These are phyloP conservation scores for Pythium aphanidermatum DNA, from an alignment of 352 stramenopile species.

Conservation along the genomic window DNA sequence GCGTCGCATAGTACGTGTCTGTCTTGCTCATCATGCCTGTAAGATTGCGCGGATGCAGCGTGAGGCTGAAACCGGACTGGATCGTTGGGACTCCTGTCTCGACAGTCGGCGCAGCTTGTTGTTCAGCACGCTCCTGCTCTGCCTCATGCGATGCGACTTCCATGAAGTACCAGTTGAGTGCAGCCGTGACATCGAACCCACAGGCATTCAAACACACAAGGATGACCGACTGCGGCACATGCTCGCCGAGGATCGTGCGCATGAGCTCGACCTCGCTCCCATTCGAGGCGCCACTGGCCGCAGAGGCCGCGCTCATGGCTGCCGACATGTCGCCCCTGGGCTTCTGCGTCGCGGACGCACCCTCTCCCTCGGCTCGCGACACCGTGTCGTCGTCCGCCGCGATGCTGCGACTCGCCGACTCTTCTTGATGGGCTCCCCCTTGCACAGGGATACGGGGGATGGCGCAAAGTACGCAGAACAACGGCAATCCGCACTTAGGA, in stretches of 20 bases:
- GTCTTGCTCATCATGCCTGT: conserved; percentile 82
- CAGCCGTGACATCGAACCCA: conserved; percentile 76
- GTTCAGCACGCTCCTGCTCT: conserved; percentile 20
- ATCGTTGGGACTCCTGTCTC: conserved; percentile 34
- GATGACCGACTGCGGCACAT: conserved; percentile 82
- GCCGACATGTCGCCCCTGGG: too few relatives aligned
- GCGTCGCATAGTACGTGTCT: conserved; percentile 79
- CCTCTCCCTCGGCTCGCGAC: too few relatives aligned
- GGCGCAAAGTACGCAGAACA: too few relatives aligned
- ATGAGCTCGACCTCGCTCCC: conserved; percentile 82
- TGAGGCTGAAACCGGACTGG: conserved; percentile 68
- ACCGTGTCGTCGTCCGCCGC: too few relatives aligned
- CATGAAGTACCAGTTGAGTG: conserved; percentile 87
- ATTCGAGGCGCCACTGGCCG: conserved; percentile 18
- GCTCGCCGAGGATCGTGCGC: conserved; percentile 82
- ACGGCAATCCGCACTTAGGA: too few relatives aligned
- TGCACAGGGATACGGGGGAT: too few relatives aligned
- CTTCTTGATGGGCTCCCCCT: too few relatives aligned
- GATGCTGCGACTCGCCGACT: too few relatives aligned
- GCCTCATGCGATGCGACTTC: conserved; percentile 44
- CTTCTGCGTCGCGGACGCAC: too few relatives aligned
- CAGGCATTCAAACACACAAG: conserved; percentile 79
- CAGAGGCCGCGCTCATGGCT: too few relatives aligned
- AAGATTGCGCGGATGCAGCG: conserved; percentile 58
- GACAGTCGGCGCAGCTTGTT: not conserved